Evolutionary conservation across 768 basidiomycete genomes (phyloP).

Genomic region (Lactarius hengduanensis): DNA sequence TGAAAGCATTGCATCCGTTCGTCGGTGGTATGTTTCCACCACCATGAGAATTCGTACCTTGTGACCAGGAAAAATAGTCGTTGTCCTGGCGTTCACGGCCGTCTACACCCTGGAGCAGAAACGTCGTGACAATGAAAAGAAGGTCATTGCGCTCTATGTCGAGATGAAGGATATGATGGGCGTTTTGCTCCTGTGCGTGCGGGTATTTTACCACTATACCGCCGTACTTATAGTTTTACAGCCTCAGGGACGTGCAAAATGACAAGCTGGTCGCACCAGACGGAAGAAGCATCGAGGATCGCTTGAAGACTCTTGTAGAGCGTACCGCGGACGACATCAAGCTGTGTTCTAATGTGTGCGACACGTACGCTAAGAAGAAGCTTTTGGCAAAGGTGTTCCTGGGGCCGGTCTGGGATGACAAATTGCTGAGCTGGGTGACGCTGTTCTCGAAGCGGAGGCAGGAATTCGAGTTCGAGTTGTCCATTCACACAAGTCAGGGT

Average conservation of each 20-base stretch:
- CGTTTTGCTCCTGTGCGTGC: constrained; percentile 14
- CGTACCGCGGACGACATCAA: constrained; percentile 35
- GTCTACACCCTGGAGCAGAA: constrained; percentile 49
- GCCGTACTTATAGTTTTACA: constrained; percentile 18
- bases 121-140: constrained; percentile 51
- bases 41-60: background rate
- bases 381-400: too few relatives aligned
- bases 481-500: too few relatives aligned
- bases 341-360: constrained; percentile 33
- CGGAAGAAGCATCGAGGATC: constrained; percentile 37
- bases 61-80: constrained; percentile 35
- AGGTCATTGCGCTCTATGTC: constrained; percentile 45
- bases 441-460: too few relatives aligned
- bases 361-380: too few relatives aligned
- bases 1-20: constrained; percentile 34
- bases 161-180: constrained; percentile 53
- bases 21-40: constrained; percentile 29
- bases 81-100: constrained; percentile 49
- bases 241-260: constrained; percentile 37
- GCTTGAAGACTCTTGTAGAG: constrained; percentile 36
- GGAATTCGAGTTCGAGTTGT: too few relatives aligned
- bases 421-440: too few relatives aligned
- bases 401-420: too few relatives aligned
- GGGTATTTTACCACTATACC: background rate
- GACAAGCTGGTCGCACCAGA: constrained; percentile 30